Base-by-base conservation (phyloP, 495 filamentous ascomycete genomes). In the Penicillium malachiteum region DNA sequence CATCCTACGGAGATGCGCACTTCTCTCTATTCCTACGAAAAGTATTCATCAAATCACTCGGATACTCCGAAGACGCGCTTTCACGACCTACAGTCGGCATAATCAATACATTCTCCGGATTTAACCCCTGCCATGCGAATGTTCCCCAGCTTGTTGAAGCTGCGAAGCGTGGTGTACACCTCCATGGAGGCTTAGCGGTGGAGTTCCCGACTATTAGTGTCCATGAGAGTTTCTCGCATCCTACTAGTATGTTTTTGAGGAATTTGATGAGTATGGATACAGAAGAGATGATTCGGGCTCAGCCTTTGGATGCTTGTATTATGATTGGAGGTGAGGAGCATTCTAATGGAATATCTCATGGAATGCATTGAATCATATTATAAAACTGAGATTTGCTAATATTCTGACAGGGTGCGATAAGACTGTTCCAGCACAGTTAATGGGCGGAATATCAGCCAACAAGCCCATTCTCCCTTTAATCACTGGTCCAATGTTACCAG, bases 201-300 rank as follows among this genome's bases (percentile, higher is more conserved):
- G 84, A 87, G 26, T 88, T 87, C 57, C 84, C 84, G 3, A 87
- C 84, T 1, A 87, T 87, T 38, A 86, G 81, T 50, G 55, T 88
- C 7, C 81, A 84, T 43, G 85, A 88, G 68, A 75, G 73, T 0
- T 87, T 87, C 62, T 78, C 84, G 0, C 66, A 78, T 41, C 84
- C 84, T 3, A 86, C 84, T 8, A 88, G 85, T 68, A 88, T 88
- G 84, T 87, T 81, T 51, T 55, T 87, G 51, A 63, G 85, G 41
- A 88, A 87, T 62, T 49, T 87, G 41, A 87, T 88, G 84, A 84
- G 82, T 58, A 86, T 88, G 83, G 84, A 88, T 61, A 87, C 85
- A 0, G 85, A 88, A 63, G 85, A 87, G 69, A 87, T 88, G 85
- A 81, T 88, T 17, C 60, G 65, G 26, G 84, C 84, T 12, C 84